Conservation (phyloP, 1,284 basidiomycete genomes). For the Lentinula novae-zelandiae region DNA sequence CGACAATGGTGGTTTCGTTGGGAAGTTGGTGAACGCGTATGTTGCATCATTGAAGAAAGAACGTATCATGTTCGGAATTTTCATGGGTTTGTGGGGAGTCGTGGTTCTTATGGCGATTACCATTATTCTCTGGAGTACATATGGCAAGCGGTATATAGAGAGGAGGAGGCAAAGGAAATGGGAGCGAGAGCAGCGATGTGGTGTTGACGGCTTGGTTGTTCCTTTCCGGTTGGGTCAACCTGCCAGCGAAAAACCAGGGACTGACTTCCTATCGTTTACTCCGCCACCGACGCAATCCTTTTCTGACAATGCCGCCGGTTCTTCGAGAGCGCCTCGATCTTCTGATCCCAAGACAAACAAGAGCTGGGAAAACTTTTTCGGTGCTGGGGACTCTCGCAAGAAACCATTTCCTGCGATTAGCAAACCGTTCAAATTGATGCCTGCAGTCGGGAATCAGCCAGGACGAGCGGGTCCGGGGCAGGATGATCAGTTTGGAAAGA, state of each 20-base stretch:
- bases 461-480: too few relatives aligned
- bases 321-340: constrained; percentile 20
- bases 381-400: constrained; percentile 20
- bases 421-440: constrained; percentile 40
- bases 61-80: constrained; percentile 76
- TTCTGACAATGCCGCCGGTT: constrained; percentile 21
- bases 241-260: constrained; percentile 23
- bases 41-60: constrained; percentile 73
- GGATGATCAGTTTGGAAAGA: too few relatives aligned
- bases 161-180: constrained; percentile 46
- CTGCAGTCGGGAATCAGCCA: constrained; percentile 12
- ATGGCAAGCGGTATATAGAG: constrained; percentile 44
- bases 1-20: constrained; percentile 68
- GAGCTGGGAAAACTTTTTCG: constrained; percentile 51
- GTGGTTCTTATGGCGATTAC: constrained; percentile 71
- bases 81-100: constrained; percentile 76
- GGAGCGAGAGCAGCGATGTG: constrained; percentile 47
- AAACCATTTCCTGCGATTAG: constrained; percentile 24
- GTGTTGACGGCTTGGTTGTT: constrained; percentile 39
- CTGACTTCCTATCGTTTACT: constrained; percentile 43
- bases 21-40: constrained; percentile 72
- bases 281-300: constrained; percentile 39
- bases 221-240: constrained; percentile 33
- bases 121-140: constrained; percentile 67
- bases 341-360: constrained; percentile 22